phyloP scores from a whole-genome alignment of 495 filamentous ascomycete species.

The Thozetella sp. region DNA sequence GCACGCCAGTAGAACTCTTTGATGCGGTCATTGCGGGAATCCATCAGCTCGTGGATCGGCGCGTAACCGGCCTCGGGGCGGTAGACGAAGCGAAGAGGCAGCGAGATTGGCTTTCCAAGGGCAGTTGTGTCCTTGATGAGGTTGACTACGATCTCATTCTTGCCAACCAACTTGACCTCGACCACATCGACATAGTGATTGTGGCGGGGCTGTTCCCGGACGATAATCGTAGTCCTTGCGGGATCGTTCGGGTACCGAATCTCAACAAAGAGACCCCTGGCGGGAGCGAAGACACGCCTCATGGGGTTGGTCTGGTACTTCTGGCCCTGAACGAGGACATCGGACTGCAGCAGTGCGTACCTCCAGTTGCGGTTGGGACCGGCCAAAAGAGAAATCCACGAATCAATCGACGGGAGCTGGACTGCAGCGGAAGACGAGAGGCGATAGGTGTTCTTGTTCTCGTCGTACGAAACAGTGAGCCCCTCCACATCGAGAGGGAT shows the following conservation, averaged over 20 bases:
- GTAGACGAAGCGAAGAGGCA: constrained; percentile 87
- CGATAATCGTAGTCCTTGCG: constrained; percentile 75
- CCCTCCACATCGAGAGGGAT: constrained; percentile 73
- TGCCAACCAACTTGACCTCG: constrained; percentile 73
- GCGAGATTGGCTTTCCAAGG: constrained; percentile 71
- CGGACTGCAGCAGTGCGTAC: constrained; percentile 95
- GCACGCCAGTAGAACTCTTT: constrained; percentile 97
- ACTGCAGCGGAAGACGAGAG: constrained; percentile 70
- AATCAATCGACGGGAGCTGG: constrained; percentile 72
- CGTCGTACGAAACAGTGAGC: constrained; percentile 73
- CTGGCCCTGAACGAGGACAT: constrained; percentile 92
- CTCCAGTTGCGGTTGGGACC: constrained; percentile 85
- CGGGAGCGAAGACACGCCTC: constrained; percentile 85
- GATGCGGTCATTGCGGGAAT: constrained; percentile 90
- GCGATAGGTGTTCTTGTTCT: constrained; percentile 76
- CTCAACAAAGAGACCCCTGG: constrained; percentile 85
- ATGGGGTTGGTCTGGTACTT: constrained; percentile 97
- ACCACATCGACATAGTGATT: constrained; percentile 78
- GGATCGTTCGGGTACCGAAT: constrained; percentile 78
- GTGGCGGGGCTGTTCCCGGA: constrained; percentile 64
- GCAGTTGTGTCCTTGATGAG: constrained; percentile 90
- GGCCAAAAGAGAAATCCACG: constrained; percentile 89
- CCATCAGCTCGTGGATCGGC: constrained; percentile 94
- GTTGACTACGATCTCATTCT: constrained; percentile 80
- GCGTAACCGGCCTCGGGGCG: constrained; percentile 93